Evolutionary conservation across 345 rosid species (phyloP).

Genomic region (Brassica carinata): DNA sequence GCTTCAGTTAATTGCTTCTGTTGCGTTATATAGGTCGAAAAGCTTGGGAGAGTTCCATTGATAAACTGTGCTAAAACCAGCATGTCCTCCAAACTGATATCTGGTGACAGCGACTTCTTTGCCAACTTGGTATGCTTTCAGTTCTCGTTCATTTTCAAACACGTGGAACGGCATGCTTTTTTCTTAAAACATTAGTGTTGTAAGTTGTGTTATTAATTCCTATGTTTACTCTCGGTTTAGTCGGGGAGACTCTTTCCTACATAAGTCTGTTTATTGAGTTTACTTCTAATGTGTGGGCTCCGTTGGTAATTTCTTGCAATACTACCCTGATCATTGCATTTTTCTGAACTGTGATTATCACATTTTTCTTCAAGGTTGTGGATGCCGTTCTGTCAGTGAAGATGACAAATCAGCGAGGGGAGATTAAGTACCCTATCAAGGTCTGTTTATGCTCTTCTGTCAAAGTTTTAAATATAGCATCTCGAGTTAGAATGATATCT

Average conservation of each 20-base stretch:
- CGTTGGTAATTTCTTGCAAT: not conserved
- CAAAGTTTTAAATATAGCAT: not conserved
- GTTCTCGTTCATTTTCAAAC: conserved; percentile 2
- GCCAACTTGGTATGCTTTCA: conserved; percentile 73
- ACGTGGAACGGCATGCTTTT: conserved; percentile 1
- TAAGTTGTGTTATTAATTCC: not conserved
- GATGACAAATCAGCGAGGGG: conserved; percentile 89
- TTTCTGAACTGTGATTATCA: conserved; percentile 5
- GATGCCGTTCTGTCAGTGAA: conserved; percentile 87
- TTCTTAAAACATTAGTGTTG: not conserved
- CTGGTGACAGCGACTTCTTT: conserved; percentile 87
- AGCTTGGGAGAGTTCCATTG: conserved; percentile 87
- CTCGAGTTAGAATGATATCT: not conserved
- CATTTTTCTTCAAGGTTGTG: conserved; percentile 58
- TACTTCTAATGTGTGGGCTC: not conserved
- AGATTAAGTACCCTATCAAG: conserved; percentile 91
- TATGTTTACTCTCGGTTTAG: not conserved
- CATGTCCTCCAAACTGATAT: conserved; percentile 96
- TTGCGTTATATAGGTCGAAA: conserved; percentile 63
- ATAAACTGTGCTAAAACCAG: conserved; percentile 96
- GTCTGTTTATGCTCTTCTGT: conserved; percentile 41
- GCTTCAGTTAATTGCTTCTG: not conserved
- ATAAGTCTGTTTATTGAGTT: not conserved
- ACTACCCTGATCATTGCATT: not conserved
- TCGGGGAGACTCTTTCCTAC: not conserved